Percentiles rank a stretch among this genome's conserved stretches.
Evolutionary conservation across 2,329 filamentous ascomycete genomes (phyloP).

Genomic region (Venturiaceae sp.): DNA sequence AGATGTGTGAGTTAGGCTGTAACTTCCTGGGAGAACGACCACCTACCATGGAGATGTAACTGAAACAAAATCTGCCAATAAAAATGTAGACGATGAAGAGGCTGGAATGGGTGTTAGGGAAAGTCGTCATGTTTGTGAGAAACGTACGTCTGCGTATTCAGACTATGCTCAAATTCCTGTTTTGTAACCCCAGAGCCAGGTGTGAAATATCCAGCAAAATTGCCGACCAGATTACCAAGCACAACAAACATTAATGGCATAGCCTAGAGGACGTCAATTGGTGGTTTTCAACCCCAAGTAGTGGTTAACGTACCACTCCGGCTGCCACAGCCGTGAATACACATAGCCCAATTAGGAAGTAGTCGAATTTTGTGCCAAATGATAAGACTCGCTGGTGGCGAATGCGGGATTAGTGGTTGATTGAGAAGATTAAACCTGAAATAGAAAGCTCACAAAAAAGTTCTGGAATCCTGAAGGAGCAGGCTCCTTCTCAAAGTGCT

Average conservation of each 20-base stretch:
- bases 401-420: not conserved
- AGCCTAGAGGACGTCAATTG: constrained; percentile 9
- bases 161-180: constrained; percentile 38
- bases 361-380: constrained; percentile 23
- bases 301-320: constrained; percentile 14
- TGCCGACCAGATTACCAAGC: constrained; percentile 36
- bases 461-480: not conserved
- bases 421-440: not conserved
- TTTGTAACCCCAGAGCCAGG: constrained; percentile 32
- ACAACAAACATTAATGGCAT: constrained; percentile 51
- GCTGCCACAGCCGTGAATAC: constrained; percentile 22
- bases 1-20: constrained; percentile 1
- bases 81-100: constrained; percentile 50
- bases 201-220: constrained; percentile 47
- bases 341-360: constrained; percentile 17
- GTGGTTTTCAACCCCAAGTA: not conserved
- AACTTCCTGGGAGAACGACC: no score
- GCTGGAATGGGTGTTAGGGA: no score
- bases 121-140: no score
- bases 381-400: constrained; percentile 20
- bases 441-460: not conserved
- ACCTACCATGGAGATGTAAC: constrained; percentile 43
- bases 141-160: constrained; percentile 38
- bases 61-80: constrained; percentile 41
- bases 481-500: not conserved